phyloP scores from a whole-genome alignment of 2,329 filamentous ascomycete species.

The Berkeleyomyces basicola region DNA sequence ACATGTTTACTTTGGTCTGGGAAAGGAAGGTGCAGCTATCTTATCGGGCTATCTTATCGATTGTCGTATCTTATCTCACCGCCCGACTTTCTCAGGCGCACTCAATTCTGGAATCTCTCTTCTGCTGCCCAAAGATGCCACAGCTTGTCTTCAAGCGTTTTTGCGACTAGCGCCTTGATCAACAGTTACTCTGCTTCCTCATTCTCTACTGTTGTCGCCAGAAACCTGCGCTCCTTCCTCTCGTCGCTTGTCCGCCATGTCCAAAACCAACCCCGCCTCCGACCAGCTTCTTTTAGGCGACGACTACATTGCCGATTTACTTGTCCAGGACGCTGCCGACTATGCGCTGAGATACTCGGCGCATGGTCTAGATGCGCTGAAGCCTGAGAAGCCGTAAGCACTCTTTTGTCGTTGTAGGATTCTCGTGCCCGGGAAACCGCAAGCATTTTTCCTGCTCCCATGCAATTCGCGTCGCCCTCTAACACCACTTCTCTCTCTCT shows the following conservation, averaged over 20 bases:
- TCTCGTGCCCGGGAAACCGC: not conserved
- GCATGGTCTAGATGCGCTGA: constrained; percentile 54
- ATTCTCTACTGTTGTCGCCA: not conserved
- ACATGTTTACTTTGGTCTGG: constrained; percentile 26
- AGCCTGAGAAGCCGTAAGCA: constrained; percentile 30
- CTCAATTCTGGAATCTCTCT: not conserved
- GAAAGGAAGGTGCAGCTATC: constrained; percentile 17
- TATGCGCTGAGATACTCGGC: constrained; percentile 58
- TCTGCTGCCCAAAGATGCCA: not conserved
- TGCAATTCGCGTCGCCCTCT: not conserved
- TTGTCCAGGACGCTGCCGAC: constrained; percentile 63
- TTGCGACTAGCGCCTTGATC: not conserved
- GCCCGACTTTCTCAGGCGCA: not conserved
- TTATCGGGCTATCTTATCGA: constrained; percentile 4
- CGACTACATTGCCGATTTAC: constrained; percentile 63
- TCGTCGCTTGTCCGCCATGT: not conserved
- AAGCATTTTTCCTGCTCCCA: not conserved
- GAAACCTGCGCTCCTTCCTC: not conserved
- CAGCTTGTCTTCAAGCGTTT: not conserved
- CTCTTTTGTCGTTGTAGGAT: not conserved
- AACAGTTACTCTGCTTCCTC: not conserved
- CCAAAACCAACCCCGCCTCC: constrained; percentile 19
- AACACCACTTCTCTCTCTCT: constrained; percentile 15
- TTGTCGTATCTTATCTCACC: not conserved
- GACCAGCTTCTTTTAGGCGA: constrained; percentile 41